Base-by-base conservation (phyloP, 257 asterid species). In the Lycium ferocissimum region DNA sequence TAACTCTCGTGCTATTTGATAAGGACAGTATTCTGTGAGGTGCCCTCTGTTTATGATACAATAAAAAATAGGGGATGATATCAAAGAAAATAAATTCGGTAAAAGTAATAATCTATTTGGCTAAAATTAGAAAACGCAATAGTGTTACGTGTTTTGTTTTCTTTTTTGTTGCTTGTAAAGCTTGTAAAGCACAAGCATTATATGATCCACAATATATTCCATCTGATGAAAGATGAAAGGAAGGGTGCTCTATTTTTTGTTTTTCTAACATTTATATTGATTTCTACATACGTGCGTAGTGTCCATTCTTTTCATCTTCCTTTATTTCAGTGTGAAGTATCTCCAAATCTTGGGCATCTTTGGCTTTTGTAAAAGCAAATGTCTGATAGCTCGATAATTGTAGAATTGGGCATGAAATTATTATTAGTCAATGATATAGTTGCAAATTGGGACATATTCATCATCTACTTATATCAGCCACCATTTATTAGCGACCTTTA, bases 391-490 rank as follows among this genome's bases (percentile, higher is more conserved):
- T 45, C 10, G 45, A 73, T 47, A 73, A 73, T 73, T 20, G n/a
- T 75, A 12, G 6, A 72, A n/a, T 73, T 47, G 2, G 40, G 38
- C 40, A 49, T 75, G 59, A 73, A 73, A 53, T 65, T n/a, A 11
- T n/a, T 47, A 73, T 45, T n/a, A 73, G 37, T 73, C 58, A 72
- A 72, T 72, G 35, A 72, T 20, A 71, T 40, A 45, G 40, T 73
- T n/a, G n/a, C 11, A 11, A 73, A 43, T 2, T 72, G 80, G 59
- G 80, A n/a, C 58, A 43, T 72, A 40, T 69, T 69, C 78, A 37
- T 67, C 79, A 43, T 4, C 2, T 67, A 67, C 35, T 67, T 69
- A 15, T 40, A 70, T 69, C 53, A 17, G 53, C 53, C 26, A 38
- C 33, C 53, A 17, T 70, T 70, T 70, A 11, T n/a, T 71, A 71